Percentiles rank a stretch among this genome's conserved stretches.
phyloP scores from a whole-genome alignment of 2,329 filamentous ascomycete genomes.

The Daldinia eschscholtzii region DNA sequence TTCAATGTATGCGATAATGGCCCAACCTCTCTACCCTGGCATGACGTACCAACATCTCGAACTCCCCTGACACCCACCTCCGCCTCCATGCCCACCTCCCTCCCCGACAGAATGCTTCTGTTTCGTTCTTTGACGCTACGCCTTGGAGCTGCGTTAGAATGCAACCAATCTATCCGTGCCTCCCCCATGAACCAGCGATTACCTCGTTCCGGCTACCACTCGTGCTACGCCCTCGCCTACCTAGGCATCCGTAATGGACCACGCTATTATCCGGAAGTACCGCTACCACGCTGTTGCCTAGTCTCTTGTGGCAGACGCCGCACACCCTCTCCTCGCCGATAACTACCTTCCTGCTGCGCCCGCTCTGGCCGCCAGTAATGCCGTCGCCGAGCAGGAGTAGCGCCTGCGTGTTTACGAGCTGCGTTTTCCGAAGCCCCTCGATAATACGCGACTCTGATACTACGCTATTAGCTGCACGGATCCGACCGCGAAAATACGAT shows the following conservation, averaged over 20 bases:
- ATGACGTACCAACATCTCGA: constrained; percentile 1
- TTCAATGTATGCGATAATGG: constrained; percentile 26
- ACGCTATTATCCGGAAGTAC: constrained; percentile 87
- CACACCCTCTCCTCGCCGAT: constrained; percentile 91
- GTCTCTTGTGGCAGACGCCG: constrained; percentile 90
- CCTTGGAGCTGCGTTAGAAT: background rate
- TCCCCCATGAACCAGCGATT: constrained; percentile 51
- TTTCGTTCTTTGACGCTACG: background rate
- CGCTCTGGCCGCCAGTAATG: constrained; percentile 63
- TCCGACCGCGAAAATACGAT: constrained; percentile 91
- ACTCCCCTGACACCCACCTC: background rate
- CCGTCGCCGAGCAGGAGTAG: constrained; percentile 79
- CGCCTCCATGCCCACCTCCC: background rate
- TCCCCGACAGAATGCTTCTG: background rate
- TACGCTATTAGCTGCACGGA: constrained; percentile 84
- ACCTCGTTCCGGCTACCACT: constrained; percentile 52
- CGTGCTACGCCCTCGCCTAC: constrained; percentile 55
- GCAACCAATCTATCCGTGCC: constrained; percentile 39
- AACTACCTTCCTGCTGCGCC: constrained; percentile 75
- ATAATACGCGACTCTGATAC: constrained; percentile 85
- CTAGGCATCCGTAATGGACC: constrained; percentile 84
- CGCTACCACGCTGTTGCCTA: constrained; percentile 90
- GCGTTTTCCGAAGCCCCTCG: constrained; percentile 79
- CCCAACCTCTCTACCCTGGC: constrained; percentile 7
- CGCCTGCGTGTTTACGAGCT: constrained; percentile 82